Conservation (phyloP, 306 rosid genomes). For the Ammopiptanthus mongolicus region DNA sequence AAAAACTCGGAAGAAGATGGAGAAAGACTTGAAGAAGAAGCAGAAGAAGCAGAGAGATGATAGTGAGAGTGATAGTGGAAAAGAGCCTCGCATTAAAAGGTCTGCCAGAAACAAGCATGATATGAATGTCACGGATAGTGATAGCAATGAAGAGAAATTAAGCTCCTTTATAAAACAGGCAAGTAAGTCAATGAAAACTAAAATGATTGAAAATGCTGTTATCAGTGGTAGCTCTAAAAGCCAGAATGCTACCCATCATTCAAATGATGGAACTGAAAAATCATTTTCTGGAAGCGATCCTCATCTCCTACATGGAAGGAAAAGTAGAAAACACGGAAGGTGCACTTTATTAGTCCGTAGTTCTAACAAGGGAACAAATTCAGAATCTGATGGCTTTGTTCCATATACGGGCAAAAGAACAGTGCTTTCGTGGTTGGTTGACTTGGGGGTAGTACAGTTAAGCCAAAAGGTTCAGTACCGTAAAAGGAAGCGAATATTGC, state of each 20-base stretch:
- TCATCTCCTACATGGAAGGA: constrained; percentile 55
- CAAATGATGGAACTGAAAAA: constrained; percentile 37
- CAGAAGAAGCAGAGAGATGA: constrained; percentile 43
- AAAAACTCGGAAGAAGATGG: constrained; percentile 81
- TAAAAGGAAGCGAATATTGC: constrained; percentile 58
- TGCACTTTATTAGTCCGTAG: constrained; percentile 70
- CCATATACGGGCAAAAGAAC: constrained; percentile 76
- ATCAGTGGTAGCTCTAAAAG: constrained; percentile 36
- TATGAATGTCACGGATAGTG: constrained; percentile 55
- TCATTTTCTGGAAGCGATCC: constrained; percentile 40
- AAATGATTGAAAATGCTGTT: constrained; percentile 47
- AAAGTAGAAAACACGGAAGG: constrained; percentile 62
- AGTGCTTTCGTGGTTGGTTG: constrained; percentile 82
- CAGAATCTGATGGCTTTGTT: constrained; percentile 69
- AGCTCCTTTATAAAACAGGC: constrained; percentile 78
- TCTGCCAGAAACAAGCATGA: constrained; percentile 35
- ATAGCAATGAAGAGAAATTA: constrained; percentile 66
- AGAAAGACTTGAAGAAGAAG: constrained; percentile 60
- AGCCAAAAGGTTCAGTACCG: constrained; percentile 88
- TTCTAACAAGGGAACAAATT: constrained; percentile 54
- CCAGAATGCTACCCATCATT: constrained; percentile 35
- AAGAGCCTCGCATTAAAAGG: constrained; percentile 31
- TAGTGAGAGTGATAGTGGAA: constrained; percentile 52
- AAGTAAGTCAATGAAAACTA: constrained; percentile 55
- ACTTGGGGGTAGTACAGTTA: constrained; percentile 58